A percentile compares a stretch with the other conserved stretches of the same genome.
Conservation (phyloP, 352 stramenopile species). For the Phytopythium cucurbitacearum region DNA sequence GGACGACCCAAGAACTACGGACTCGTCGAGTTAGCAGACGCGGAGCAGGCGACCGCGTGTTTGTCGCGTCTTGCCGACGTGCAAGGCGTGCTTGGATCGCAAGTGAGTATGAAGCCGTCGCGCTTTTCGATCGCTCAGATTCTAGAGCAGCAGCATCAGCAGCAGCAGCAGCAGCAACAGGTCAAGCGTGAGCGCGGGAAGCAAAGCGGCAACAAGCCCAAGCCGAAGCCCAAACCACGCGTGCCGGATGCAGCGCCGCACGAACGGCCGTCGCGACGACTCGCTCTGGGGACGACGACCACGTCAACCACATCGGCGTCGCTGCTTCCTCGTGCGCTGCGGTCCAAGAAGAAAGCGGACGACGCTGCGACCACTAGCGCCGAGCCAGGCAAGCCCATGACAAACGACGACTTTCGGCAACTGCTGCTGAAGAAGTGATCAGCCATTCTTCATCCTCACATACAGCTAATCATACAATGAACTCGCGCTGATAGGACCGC, state of each 20-base stretch:
- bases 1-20: constrained; percentile 65
- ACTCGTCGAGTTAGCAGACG: constrained; percentile 43
- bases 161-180: constrained; percentile 30
- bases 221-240: constrained; percentile 4
- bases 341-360: constrained; percentile 9
- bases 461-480: too few species aligned
- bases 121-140: constrained; percentile 64
- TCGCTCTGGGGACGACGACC: constrained; percentile 14
- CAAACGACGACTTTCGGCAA: constrained; percentile 71
- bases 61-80: constrained; percentile 25
- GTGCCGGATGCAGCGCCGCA: constrained; percentile 13
- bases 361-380: not conserved
- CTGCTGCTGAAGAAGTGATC: constrained; percentile 43
- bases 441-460: too few species aligned
- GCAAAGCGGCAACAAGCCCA: not conserved
- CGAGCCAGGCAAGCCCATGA: constrained; percentile 28
- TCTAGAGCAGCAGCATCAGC: constrained; percentile 49
- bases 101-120: constrained; percentile 53
- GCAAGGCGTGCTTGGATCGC: constrained; percentile 30
- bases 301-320: constrained; percentile 17
- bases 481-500: too few species aligned
- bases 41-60: constrained; percentile 21
- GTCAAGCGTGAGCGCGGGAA: constrained; percentile 7
- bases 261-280: constrained; percentile 19
- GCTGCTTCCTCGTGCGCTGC: constrained; percentile 53